Evolutionary conservation across 2,329 filamentous ascomycete species (phyloP).

Genomic region (Colletotrichum endophyticum): DNA sequence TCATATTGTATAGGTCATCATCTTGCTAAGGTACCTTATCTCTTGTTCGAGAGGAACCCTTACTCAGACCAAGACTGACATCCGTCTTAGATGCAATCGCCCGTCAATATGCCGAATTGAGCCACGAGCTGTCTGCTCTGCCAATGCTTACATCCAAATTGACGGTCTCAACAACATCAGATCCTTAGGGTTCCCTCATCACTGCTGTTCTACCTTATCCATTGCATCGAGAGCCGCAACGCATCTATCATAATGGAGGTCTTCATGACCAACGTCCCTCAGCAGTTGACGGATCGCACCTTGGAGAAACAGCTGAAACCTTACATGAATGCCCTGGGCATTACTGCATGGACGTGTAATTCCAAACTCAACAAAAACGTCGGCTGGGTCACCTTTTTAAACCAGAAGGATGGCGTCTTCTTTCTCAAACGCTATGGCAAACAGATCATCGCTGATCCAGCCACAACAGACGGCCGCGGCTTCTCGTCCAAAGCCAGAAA

Average conservation of each 20-base stretch:
- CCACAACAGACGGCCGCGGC: background rate
- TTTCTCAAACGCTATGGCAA: slow-evolving; percentile 47
- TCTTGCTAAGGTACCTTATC: background rate
- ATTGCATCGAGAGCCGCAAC: background rate
- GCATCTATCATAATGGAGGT: slow-evolving; percentile 45
- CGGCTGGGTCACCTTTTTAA: slow-evolving; percentile 50
- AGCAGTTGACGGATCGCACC: slow-evolving; percentile 38
- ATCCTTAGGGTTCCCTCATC: background rate
- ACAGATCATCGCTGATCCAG: slow-evolving; percentile 5
- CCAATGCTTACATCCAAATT: background rate
- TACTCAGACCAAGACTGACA: background rate
- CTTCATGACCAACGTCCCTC: slow-evolving; percentile 47
- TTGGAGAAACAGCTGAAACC: slow-evolving; percentile 44
- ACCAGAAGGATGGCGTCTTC: slow-evolving; percentile 37
- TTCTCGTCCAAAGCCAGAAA: background rate
- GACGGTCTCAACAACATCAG: background rate
- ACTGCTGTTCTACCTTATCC: background rate
- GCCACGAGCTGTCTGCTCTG: background rate
- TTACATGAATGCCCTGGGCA: slow-evolving; percentile 42
- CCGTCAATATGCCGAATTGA: background rate
- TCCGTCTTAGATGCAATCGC: background rate
- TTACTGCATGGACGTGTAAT: slow-evolving; percentile 47
- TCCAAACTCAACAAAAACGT: slow-evolving; percentile 39
- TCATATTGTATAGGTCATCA: background rate
- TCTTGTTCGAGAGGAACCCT: background rate